Percentiles rank a stretch among this genome's conserved stretches.
Conservation (phyloP, 2,329 filamentous ascomycete species). For the Phialophora tarda region DNA sequence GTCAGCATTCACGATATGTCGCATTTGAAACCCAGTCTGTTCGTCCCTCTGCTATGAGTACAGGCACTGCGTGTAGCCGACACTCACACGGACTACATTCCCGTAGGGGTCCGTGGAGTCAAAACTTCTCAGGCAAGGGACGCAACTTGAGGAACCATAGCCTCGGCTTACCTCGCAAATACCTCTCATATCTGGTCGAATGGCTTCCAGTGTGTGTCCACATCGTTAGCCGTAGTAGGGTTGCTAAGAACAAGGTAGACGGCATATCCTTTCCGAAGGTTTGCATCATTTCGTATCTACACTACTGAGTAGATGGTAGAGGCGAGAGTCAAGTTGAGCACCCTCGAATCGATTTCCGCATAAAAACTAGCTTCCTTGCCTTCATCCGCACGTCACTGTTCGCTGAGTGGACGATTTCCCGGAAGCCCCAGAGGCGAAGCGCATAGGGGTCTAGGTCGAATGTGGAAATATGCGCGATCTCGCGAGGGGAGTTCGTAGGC, state of each 20-base stretch:
- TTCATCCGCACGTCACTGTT: background rate
- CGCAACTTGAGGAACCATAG: background rate
- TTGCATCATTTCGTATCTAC: background rate
- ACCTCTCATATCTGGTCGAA: background rate
- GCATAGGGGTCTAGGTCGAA: background rate
- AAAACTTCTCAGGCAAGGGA: background rate
- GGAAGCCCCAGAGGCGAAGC: background rate
- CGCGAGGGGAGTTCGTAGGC: background rate
- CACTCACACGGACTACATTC: background rate
- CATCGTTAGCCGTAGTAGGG: background rate
- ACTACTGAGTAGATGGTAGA: background rate
- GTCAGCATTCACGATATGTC: background rate
- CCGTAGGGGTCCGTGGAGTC: background rate
- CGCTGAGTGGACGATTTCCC: background rate
- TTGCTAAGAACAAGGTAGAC: background rate
- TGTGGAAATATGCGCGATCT: constrained; percentile 15
- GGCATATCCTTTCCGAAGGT: background rate
- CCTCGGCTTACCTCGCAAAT: background rate
- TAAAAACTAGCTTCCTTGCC: background rate
- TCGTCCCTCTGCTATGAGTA: background rate
- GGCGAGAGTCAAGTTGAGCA: background rate
- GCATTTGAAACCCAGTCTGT: background rate
- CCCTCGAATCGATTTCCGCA: background rate
- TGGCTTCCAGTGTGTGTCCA: background rate
- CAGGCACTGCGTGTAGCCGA: background rate